Percentiles rank a stretch among this genome's conserved stretches.
These are phyloP conservation scores for Halophytophthora polymorphica DNA, from an alignment of 352 stramenopile genomes.

Conservation along the genomic window DNA sequence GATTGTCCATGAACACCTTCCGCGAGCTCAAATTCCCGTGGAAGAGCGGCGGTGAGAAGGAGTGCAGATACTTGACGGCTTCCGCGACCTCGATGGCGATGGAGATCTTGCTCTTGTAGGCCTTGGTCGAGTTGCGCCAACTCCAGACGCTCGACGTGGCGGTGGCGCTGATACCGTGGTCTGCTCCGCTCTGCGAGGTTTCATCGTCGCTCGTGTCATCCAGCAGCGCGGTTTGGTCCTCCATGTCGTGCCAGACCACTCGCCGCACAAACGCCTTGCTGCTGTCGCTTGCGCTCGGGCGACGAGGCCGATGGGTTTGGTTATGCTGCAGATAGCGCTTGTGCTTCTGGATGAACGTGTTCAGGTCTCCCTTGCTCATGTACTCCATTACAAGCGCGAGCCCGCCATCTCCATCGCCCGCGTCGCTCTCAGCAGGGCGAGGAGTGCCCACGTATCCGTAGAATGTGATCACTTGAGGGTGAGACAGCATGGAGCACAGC, in stretches of 20 bases:
- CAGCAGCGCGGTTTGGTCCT: not conserved
- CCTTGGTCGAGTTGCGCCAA: slow-evolving; percentile 21
- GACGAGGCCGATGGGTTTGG: not conserved
- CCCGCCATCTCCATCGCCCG: not conserved
- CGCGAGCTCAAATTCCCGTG: slow-evolving; percentile 45
- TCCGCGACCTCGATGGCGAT: slow-evolving; percentile 38
- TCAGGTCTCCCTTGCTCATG: slow-evolving; percentile 33
- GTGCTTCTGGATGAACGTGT: slow-evolving; percentile 33
- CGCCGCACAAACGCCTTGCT: slow-evolving; percentile 4
- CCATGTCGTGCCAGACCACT: slow-evolving; percentile 16
- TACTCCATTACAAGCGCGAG: slow-evolving; percentile 41
- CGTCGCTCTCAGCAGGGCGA: slow-evolving; percentile 1
- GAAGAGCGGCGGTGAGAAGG: slow-evolving; percentile 30
- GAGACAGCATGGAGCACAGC: slow-evolving; percentile 24
- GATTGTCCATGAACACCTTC: slow-evolving; percentile 36
- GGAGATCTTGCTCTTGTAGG: slow-evolving; percentile 35
- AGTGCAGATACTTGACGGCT: slow-evolving; percentile 47
- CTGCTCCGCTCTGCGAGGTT: slow-evolving; percentile 1
- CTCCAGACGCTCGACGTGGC: slow-evolving; percentile 13
- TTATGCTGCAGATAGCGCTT: slow-evolving; percentile 16
- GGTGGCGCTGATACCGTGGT: not conserved
- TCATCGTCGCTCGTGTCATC: slow-evolving; percentile 10
- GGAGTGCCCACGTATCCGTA: slow-evolving; percentile 22
- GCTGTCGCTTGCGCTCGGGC: slow-evolving; percentile 1
- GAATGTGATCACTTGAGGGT: slow-evolving; percentile 28